Conservation (phyloP, 2,329 filamentous ascomycete genomes). For the Paraphaeosphaeria sporulosa region DNA sequence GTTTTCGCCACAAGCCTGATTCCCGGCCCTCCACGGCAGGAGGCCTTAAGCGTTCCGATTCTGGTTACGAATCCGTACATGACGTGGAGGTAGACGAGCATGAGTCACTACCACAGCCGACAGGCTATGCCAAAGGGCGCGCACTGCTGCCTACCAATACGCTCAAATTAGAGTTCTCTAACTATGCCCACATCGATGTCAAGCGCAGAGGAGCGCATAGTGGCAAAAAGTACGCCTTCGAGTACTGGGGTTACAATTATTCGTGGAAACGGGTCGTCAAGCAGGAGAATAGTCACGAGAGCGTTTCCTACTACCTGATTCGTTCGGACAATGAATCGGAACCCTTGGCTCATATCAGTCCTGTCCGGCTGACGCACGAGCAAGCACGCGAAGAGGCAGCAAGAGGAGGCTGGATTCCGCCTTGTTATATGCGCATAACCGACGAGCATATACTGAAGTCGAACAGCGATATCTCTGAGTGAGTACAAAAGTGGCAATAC, state of each 20-base stretch:
- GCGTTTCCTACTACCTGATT: slow-evolving; percentile 81
- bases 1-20: slow-evolving; percentile 64
- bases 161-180: slow-evolving; percentile 93
- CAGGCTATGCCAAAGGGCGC: slow-evolving; percentile 49
- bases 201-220: slow-evolving; percentile 71
- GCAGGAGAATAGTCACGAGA: slow-evolving; percentile 68
- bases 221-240: slow-evolving; percentile 84
- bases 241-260: slow-evolving; percentile 91
- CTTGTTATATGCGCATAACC: slow-evolving; percentile 89
- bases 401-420: slow-evolving; percentile 88
- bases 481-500: slow-evolving; percentile 52
- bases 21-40: slow-evolving; percentile 52
- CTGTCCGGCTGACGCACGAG: slow-evolving; percentile 74
- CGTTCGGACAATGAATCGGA: slow-evolving; percentile 68
- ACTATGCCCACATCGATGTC: slow-evolving; percentile 92
- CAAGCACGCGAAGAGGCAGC: slow-evolving; percentile 75
- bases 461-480: slow-evolving; percentile 86
- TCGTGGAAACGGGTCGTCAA: slow-evolving; percentile 79
- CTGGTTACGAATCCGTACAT: slow-evolving; percentile 62
- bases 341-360: slow-evolving; percentile 82
- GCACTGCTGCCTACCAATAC: slow-evolving; percentile 70
- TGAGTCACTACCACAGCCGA: slow-evolving; percentile 40
- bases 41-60: slow-evolving; percentile 64
- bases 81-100: slow-evolving; percentile 32
- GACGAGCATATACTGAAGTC: slow-evolving; percentile 74